phyloP scores from a whole-genome alignment of 2,329 filamentous ascomycete genomes.

The Hymenoscyphus infarciens region DNA sequence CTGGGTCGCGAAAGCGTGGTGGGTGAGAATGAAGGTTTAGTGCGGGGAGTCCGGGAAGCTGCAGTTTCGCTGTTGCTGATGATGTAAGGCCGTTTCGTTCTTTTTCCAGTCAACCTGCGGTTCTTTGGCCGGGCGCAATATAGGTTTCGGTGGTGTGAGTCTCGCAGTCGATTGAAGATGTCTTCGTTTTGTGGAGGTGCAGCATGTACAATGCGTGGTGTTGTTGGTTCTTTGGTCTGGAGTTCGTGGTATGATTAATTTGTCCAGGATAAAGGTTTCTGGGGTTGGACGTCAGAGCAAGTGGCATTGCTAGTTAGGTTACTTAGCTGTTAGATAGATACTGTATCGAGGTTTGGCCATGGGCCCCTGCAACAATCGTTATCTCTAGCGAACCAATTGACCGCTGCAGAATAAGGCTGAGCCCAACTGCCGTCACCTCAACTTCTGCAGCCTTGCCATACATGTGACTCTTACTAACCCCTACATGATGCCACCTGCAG shows the following conservation, averaged over 20 bases:
- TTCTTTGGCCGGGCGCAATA: conserved; percentile 6
- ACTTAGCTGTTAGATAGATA: too few species aligned
- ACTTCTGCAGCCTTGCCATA: conserved; percentile 8
- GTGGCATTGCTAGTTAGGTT: conserved; percentile 2
- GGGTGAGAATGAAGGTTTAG: conserved; percentile 23
- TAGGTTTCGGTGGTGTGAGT: conserved; percentile 13
- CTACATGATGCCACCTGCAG: background rate
- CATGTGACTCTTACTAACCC: background rate
- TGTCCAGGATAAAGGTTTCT: background rate
- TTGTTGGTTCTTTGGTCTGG: background rate
- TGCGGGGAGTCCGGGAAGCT: conserved; percentile 32
- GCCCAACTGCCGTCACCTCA: conserved; percentile 1
- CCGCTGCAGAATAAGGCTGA: conserved; percentile 8
- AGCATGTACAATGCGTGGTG: conserved; percentile 10
- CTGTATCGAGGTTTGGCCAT: conserved; percentile 6
- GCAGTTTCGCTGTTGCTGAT: conserved; percentile 25
- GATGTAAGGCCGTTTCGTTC: conserved; percentile 21
- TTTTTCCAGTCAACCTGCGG: conserved; percentile 9
- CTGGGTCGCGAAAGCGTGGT: conserved; percentile 25
- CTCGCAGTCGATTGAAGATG: conserved; percentile 16
- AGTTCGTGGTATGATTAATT: background rate
- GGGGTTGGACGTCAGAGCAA: conserved; percentile 4
- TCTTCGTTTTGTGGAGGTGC: conserved; percentile 12
- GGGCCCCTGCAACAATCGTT: background rate
- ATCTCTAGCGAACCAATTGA: conserved; percentile 11